phyloP scores from a whole-genome alignment of 2,329 filamentous ascomycete genomes.

The Fusarium ambrosium region DNA sequence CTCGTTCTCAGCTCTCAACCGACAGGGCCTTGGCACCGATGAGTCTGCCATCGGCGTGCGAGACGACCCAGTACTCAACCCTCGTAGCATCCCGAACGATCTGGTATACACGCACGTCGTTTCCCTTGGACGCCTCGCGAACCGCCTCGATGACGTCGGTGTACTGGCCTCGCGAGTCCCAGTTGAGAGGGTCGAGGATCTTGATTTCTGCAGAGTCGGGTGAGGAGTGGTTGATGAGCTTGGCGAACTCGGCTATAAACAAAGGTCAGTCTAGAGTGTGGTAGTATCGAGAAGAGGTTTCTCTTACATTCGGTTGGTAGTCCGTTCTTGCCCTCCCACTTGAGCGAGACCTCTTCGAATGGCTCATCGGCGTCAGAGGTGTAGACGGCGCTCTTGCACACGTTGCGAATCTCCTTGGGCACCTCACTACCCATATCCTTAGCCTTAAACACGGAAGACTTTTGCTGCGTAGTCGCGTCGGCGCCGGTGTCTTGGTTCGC shows the following conservation, averaged over 20 bases:
- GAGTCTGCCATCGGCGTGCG: conserved; percentile 70
- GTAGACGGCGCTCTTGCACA: conserved; percentile 73
- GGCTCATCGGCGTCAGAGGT: conserved; percentile 87
- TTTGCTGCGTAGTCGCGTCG: conserved; percentile 37
- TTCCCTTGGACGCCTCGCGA: conserved; percentile 71
- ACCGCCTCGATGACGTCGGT: conserved; percentile 77
- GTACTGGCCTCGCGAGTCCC: conserved; percentile 82
- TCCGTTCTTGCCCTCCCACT: conserved; percentile 65
- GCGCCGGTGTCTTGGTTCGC: conserved; percentile 79
- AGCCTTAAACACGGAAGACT: conserved; percentile 61
- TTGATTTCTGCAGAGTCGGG: conserved; percentile 70
- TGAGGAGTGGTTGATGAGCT: conserved; percentile 71
- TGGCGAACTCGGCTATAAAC: conserved; percentile 74
- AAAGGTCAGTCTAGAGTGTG: conserved; percentile 6
- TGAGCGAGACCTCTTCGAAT: conserved; percentile 81
- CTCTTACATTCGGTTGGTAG: conserved; percentile 73
- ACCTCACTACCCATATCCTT: conserved; percentile 68
- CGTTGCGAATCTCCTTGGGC: conserved; percentile 68
- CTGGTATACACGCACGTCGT: conserved; percentile 81
- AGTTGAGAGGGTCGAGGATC: conserved; percentile 77
- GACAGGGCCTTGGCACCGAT: conserved; percentile 84
- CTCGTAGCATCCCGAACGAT: conserved; percentile 73
- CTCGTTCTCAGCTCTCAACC: conserved; percentile 68
- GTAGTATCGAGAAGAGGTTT: too few species aligned
- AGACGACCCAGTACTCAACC: conserved; percentile 86